Conservation (phyloP, 441 rosid species). For the Capsella rubella region DNA sequence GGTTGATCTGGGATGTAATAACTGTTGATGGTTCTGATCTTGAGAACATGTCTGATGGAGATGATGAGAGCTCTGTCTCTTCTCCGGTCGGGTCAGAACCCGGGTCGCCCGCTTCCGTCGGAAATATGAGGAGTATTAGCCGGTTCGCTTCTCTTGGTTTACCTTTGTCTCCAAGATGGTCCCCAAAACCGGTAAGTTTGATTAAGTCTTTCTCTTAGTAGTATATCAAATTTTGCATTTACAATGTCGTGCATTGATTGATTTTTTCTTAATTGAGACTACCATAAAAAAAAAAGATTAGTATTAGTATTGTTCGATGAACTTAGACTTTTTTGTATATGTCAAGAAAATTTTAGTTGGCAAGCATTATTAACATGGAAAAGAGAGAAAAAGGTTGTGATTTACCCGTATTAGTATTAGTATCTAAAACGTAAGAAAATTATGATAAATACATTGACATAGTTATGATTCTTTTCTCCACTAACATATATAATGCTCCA, state of each 20-base stretch:
- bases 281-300: neutral
- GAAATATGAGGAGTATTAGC: constrained; percentile 43
- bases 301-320: constrained; percentile 12
- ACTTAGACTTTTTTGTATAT: constrained; percentile 9
- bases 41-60: constrained; percentile 53
- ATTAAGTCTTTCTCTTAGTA: constrained; percentile 29
- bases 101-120: constrained; percentile 52
- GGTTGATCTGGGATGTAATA: constrained; percentile 73
- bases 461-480: constrained; percentile 30
- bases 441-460: neutral
- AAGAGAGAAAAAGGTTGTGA: neutral
- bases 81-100: constrained; percentile 48
- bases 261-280: neutral
- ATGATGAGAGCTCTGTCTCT: constrained; percentile 55
- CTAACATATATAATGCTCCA: constrained; percentile 38
- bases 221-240: constrained; percentile 1
- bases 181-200: constrained; percentile 58
- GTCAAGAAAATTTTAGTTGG: constrained; percentile 12
- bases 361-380: constrained; percentile 8
- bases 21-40: constrained; percentile 47
- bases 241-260: constrained; percentile 33
- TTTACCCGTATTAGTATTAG: constrained; percentile 29
- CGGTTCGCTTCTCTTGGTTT: constrained; percentile 52
- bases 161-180: constrained; percentile 52
- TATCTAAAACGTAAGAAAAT: neutral